Conservation (phyloP, 768 basidiomycete species). For the Erythrobasidium yunnanense region DNA sequence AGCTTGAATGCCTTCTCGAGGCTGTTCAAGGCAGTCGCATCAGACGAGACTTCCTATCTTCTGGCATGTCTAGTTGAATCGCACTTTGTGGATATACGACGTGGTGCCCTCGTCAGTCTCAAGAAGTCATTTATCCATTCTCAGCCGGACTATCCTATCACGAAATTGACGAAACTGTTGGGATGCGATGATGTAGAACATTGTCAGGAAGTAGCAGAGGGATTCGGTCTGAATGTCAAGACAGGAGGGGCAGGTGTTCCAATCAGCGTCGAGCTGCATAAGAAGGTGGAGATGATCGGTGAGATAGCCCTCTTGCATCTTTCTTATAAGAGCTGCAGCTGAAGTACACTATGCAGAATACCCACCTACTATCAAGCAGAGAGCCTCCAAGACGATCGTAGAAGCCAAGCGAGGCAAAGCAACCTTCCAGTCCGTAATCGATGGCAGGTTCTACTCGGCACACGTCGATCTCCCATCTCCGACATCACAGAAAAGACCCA, state of each 20-base stretch:
- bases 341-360: constrained; percentile 24
- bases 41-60: constrained; percentile 65
- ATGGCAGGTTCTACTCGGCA: constrained; percentile 36
- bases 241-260: not conserved
- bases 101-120: constrained; percentile 50
- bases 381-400: constrained; percentile 37
- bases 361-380: constrained; percentile 37
- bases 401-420: constrained; percentile 39
- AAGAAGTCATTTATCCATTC: constrained; percentile 50
- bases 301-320: not conserved
- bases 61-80: constrained; percentile 78
- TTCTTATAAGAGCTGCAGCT: not conserved
- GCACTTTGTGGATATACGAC: constrained; percentile 56
- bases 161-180: constrained; percentile 40
- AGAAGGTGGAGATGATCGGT: constrained; percentile 30
- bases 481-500: constrained; percentile 2
- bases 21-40: constrained; percentile 61
- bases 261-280: constrained; percentile 30
- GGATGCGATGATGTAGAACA: constrained; percentile 42
- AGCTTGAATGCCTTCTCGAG: constrained; percentile 48
- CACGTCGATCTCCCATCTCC: not conserved
- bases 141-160: constrained; percentile 38
- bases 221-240: constrained; percentile 36
- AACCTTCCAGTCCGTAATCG: constrained; percentile 39
- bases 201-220: constrained; percentile 38